A percentile compares a stretch with the other conserved stretches of the same genome.
phyloP scores from a whole-genome alignment of 1,284 basidiomycete genomes.

The Mixia osmundae region DNA sequence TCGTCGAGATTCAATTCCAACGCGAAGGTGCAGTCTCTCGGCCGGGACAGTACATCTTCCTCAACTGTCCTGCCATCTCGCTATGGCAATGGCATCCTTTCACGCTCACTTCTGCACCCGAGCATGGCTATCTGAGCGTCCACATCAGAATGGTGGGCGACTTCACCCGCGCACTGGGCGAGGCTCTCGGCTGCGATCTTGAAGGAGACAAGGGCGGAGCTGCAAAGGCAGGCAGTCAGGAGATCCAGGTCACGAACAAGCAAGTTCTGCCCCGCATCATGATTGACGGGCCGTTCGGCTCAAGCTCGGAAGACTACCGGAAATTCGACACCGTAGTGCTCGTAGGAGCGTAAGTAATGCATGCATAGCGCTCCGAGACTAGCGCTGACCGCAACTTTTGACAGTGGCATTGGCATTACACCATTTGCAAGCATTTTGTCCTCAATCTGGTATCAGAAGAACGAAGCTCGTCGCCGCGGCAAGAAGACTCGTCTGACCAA shows the following conservation, averaged over 20 bases:
- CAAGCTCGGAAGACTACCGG: slow-evolving; percentile 13
- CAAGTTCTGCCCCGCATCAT: slow-evolving; percentile 58
- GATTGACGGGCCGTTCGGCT: slow-evolving; percentile 26
- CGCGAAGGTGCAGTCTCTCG: slow-evolving; percentile 47
- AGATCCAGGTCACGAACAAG: slow-evolving; percentile 37
- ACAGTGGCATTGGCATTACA: slow-evolving; percentile 66
- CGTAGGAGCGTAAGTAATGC: slow-evolving; percentile 33
- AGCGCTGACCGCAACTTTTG: slow-evolving; percentile 5
- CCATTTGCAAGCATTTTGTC: slow-evolving; percentile 79
- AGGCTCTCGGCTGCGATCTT: slow-evolving; percentile 50
- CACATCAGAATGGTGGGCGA: slow-evolving; percentile 70
- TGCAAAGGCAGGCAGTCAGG: slow-evolving; percentile 30
- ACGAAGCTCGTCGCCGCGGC: slow-evolving; percentile 28
- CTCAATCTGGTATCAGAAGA: slow-evolving; percentile 85
- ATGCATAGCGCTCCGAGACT: background rate
- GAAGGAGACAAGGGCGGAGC: slow-evolving; percentile 25
- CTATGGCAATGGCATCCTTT: slow-evolving; percentile 91
- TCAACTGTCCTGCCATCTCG: slow-evolving; percentile 52
- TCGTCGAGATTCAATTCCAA: slow-evolving; percentile 79
- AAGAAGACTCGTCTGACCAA: slow-evolving; percentile 20
- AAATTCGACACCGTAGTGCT: slow-evolving; percentile 55
- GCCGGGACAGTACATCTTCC: slow-evolving; percentile 42
- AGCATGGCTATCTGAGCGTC: slow-evolving; percentile 71
- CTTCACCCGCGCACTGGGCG: slow-evolving; percentile 52
- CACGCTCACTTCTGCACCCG: slow-evolving; percentile 53